A percentile compares a stretch with the other conserved stretches of the same genome.
phyloP scores from a whole-genome alignment of 805 yeast species.

The Candida coquimbonensis region DNA sequence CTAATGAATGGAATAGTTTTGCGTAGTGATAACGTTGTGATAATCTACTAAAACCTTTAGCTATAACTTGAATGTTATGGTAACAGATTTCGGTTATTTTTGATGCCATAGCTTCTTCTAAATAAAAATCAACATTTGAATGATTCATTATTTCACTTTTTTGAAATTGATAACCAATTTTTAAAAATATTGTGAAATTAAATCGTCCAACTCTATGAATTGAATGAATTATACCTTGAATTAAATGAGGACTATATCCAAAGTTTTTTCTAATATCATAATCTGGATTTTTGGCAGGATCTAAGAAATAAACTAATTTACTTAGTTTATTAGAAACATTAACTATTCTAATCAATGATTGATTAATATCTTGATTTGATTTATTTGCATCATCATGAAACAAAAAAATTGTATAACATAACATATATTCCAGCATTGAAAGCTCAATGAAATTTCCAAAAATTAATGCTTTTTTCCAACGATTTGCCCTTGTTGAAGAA shows the following conservation, averaged over 20 bases:
- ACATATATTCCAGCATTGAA: not conserved
- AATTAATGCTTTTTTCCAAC: not conserved
- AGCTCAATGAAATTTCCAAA: not conserved
- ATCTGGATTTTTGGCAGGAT: not conserved
- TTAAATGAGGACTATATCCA: not conserved
- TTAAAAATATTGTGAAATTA: not conserved
- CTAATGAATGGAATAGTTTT: not conserved
- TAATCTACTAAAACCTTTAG: not conserved
- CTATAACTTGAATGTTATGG: not conserved
- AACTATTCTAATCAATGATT: not conserved
- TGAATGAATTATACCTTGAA: constrained; percentile 2
- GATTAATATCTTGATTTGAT: not conserved
- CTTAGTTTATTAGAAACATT: not conserved
- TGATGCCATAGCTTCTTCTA: too few species aligned
- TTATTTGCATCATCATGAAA: not conserved
- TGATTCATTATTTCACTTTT: not conserved
- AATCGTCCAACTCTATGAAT: not conserved
- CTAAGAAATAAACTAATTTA: not conserved
- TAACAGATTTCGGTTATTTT: not conserved
- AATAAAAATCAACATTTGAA: not conserved
- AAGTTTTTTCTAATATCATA: constrained; percentile 1
- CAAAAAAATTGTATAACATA: not conserved
- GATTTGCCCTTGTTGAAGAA: not conserved
- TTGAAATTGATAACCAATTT: not conserved
- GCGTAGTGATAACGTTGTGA: not conserved